These are phyloP conservation scores for Talaromyces pinophilus DNA, from an alignment of 2,329 filamentous ascomycete genomes.

Conservation along the genomic window DNA sequence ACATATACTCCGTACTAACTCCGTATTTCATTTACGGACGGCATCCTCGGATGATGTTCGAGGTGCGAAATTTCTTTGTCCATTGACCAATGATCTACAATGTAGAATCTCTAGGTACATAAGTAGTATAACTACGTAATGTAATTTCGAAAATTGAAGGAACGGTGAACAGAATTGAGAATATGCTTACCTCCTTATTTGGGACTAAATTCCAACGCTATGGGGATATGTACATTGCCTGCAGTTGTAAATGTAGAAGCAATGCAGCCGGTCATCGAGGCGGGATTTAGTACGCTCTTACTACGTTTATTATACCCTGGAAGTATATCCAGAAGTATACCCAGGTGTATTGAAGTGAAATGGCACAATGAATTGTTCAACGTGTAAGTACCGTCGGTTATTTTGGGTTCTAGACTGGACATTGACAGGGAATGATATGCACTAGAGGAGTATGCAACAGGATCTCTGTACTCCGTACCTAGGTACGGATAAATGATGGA, in stretches of 20 bases:
- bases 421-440: background rate
- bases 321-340: background rate
- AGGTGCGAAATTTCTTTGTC: background rate
- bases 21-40: background rate
- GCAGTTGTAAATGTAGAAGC: background rate
- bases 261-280: background rate
- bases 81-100: background rate
- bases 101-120: background rate
- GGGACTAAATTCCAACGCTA: background rate
- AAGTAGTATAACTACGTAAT: too few species aligned
- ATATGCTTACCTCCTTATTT: constrained; percentile 5
- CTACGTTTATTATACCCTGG: background rate
- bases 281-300: background rate
- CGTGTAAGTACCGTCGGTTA: background rate
- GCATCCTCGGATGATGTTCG: background rate
- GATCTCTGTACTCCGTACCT: background rate
- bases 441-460: background rate
- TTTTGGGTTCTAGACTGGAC: background rate
- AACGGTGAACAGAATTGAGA: background rate
- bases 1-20: background rate
- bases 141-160: background rate
- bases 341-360: background rate
- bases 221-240: background rate
- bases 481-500: background rate
- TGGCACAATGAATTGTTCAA: constrained; percentile 4